Base-by-base conservation (phyloP, 805 yeast species). In the Lachancea quebecensis region DNA sequence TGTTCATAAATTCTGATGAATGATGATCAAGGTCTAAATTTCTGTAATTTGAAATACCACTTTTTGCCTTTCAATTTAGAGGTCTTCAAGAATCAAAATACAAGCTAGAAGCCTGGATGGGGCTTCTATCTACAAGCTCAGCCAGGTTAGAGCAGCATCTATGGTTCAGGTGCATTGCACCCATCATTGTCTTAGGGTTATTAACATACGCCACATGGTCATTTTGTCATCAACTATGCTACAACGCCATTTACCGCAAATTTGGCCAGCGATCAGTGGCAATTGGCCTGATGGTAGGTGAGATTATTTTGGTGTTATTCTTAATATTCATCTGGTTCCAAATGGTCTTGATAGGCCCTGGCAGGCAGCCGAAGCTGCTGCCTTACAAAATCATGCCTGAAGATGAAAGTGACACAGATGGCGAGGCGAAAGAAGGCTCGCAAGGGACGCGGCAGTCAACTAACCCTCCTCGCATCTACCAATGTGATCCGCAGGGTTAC, bases 401-500 rank as follows among this genome's bases (percentile, higher is more conserved):
- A 11, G 16, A 28, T 14, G 47, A 40, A 21, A 21, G 28, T 5
- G 11, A 16, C 27, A 12, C 33, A 31, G 35, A 14, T 25, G n/a
- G 14, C n/a, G 44, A 41, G 25, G 35, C 29, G 9, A 41, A 27
- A n/a, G 30, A 35, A 12, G 36, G 45, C 17, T 32, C 31, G 17
- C 15, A 39, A n/a, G 49, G 51, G 18, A 52, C 50, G 25, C 51
- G 49, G 27, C 50, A 44, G 5, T 57, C 68, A 9, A 60, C 66
- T 2, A 57, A 60, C 0, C 72, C 80, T 1, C 93, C 95, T 0
- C 69, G 62, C 1, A 66, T 72, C 18, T 90, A 87, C 58, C 58
- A 73, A 14, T 85, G 95, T 59, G 89, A 85, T 59, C 67, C 66
- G 9, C 71, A 75, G 46, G 97, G 98, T 0, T 78, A 73, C 51